phyloP scores from a whole-genome alignment of 2,329 filamentous ascomycete genomes.

The Sporothrix dimorphospora region DNA sequence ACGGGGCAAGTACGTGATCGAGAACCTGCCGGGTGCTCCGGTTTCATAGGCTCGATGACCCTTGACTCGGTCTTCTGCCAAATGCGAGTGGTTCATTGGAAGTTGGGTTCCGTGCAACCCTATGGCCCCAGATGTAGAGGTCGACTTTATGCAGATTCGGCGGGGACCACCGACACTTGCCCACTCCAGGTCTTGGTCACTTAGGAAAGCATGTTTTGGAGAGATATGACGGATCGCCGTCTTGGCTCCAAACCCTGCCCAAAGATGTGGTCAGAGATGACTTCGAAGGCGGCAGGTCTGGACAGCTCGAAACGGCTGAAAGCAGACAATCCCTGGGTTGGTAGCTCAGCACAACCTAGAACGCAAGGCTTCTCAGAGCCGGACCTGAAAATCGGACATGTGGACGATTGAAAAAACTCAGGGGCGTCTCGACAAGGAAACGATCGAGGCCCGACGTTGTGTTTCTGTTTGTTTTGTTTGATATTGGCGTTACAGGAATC shows the following conservation, averaged over 20 bases:
- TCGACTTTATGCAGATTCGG: too few species aligned
- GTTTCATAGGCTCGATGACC: slow-evolving; percentile 46
- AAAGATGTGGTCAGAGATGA: too few species aligned
- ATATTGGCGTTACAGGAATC: slow-evolving; percentile 7
- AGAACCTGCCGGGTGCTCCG: slow-evolving; percentile 83
- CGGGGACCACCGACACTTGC: too few species aligned
- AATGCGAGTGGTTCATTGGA: not conserved
- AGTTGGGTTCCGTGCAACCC: too few species aligned
- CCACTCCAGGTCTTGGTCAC: too few species aligned
- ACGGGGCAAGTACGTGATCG: slow-evolving; percentile 90
- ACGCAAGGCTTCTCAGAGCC: not conserved
- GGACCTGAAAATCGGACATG: too few species aligned
- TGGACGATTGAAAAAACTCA: not conserved
- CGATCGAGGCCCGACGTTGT: not conserved
- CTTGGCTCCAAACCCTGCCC: too few species aligned
- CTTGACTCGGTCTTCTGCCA: not conserved
- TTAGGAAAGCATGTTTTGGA: too few species aligned
- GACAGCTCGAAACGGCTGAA: too few species aligned
- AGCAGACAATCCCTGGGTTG: too few species aligned
- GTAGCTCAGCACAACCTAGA: not conserved
- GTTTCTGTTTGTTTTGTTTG: not conserved
- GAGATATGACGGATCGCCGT: too few species aligned
- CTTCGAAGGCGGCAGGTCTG: not conserved
- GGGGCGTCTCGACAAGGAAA: not conserved
- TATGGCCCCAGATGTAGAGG: too few species aligned